Evolutionary conservation across 2,329 filamentous ascomycete genomes (phyloP), one percentile per base, ranked within the genome.

Genomic region (Aschersonia sp.): DNA sequence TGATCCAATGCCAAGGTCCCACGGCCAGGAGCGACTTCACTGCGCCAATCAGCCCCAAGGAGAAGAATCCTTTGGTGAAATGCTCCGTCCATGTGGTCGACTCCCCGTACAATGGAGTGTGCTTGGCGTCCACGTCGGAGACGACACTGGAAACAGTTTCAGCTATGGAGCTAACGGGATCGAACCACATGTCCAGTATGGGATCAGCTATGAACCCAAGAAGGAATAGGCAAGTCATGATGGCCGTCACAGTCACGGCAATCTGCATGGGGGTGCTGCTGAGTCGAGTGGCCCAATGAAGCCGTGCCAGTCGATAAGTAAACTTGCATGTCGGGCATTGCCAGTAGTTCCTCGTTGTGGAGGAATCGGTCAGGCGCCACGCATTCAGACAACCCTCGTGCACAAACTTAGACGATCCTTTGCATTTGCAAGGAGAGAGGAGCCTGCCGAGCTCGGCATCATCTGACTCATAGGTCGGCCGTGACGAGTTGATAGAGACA

Each of bases 171-270:
- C 80, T 78, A 48, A 80, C 66, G 0, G 89, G 89, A 59, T 95
- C 88, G 48, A 91, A 67, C 70, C 91, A 95, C 31, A 95, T 68
- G 56, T 89, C 86, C 62, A 97, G 83, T 51, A 97, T 87, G 1
- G 89, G 89, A 64, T 97, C 89, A 51, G 89, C 91, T 54, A 97
- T 67, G 58, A 96, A 97, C 42, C 92, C 92, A 48, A 97, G 78
- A 1, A 86, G 31, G 59, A 95, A 97, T 30, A 95, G 74, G 46
- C 82, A 75, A 43, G 81, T 52, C 38, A 88, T 49, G 53, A 96
- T 76, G 52, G 95, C 84, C 28, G 72, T 45, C 2, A 86, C 55
- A 1, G 91, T 96, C 55, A 97, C 69, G 1, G 67, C 60, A 31
- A 87, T 68, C 59, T 94, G 84, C 4, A 84, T 72, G 48, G 75